phyloP scores from a whole-genome alignment of 495 filamentous ascomycete species.

The Penicillium tannophilum region DNA sequence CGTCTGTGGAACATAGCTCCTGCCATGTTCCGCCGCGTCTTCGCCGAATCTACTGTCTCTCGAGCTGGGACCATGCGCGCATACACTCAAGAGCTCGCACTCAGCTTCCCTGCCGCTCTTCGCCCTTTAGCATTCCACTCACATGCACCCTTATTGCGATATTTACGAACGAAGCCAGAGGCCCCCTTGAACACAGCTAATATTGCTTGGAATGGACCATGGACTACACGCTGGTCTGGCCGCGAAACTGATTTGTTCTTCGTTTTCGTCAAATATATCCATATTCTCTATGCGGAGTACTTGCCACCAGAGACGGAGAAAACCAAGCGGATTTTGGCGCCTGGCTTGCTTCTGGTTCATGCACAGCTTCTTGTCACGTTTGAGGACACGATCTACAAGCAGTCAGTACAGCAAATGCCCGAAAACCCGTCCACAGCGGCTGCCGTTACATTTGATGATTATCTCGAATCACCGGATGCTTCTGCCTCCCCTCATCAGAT shows the following conservation, averaged over 20 bases:
- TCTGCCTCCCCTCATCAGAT: constrained; percentile 63
- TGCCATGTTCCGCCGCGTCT: constrained; percentile 66
- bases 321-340: constrained; percentile 64
- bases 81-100: constrained; percentile 58
- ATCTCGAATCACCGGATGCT: constrained; percentile 69
- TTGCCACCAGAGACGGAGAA: constrained; percentile 67
- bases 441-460: constrained; percentile 74
- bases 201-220: constrained; percentile 84
- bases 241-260: constrained; percentile 92
- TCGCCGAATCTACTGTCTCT: constrained; percentile 62
- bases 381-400: constrained; percentile 82
- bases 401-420: constrained; percentile 50
- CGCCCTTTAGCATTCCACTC: constrained; percentile 74
- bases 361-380: constrained; percentile 81
- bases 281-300: constrained; percentile 80
- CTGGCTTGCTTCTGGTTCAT: constrained; percentile 81
- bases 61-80: constrained; percentile 39
- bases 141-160: constrained; percentile 58
- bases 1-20: constrained; percentile 76
- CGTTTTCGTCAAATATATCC: constrained; percentile 90
- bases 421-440: constrained; percentile 59
- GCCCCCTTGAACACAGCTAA: constrained; percentile 68
- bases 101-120: constrained; percentile 72
- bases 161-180: constrained; percentile 68
- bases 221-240: constrained; percentile 85